A percentile compares a stretch with the other conserved stretches of the same genome.
Evolutionary conservation across 2,329 filamentous ascomycete genomes (phyloP).

Genomic region (Paecilomyces niveus): DNA sequence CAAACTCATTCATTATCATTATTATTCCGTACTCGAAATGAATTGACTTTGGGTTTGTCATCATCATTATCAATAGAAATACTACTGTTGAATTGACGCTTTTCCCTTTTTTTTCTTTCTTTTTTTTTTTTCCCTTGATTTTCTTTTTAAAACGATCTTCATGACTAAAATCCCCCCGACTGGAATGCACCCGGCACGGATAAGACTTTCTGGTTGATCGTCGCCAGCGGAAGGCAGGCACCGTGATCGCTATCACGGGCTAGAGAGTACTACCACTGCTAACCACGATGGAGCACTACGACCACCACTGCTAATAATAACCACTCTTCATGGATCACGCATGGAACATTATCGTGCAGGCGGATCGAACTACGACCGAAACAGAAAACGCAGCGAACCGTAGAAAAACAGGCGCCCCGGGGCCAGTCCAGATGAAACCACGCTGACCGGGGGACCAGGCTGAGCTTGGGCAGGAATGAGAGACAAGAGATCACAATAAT

Average conservation of each 20-base stretch:
- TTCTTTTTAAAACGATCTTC: no score
- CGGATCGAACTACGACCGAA: neutral
- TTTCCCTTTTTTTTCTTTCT: neutral
- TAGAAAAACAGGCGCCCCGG: no score
- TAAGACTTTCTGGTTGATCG: no score
- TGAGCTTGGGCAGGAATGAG: neutral
- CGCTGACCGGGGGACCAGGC: neutral
- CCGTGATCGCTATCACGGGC: no score
- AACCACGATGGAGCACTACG: no score
- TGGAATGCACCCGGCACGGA: no score
- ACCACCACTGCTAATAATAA: neutral
- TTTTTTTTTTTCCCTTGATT: neutral
- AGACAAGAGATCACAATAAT: no score
- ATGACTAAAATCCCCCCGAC: no score
- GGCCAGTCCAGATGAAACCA: neutral
- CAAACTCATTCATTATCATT: neutral
- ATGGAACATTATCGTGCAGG: neutral
- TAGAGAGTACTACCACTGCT: neutral
- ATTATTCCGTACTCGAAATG: neutral
- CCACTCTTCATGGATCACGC: neutral
- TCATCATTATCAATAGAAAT: no score
- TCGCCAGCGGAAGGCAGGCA: no score
- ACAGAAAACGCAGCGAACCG: neutral
- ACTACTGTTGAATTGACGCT: neutral
- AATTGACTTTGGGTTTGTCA: no score